Base-by-base conservation (phyloP, 2,329 filamentous ascomycete species). In the Epichloe baconii region DNA sequence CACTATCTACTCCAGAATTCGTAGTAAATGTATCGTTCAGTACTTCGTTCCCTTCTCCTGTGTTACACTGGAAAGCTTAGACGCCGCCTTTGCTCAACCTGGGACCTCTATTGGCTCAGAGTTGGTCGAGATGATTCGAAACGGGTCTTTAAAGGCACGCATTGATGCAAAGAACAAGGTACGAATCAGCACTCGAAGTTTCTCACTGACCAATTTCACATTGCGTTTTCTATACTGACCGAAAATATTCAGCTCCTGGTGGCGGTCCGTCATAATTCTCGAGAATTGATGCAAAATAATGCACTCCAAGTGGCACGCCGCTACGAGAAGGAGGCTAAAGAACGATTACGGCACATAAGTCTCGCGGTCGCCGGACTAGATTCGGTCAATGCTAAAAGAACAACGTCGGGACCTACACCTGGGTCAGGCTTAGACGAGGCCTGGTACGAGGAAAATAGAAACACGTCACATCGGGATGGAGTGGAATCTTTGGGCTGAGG, bases 31-130 rank as follows among this genome's bases (percentile, higher is more conserved):
- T 61, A 96, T 98, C 53, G 80, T 90, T 23, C 88, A 95, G 62
- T 97, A 96, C 68, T 85, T 95, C 59, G 77, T 88, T 23, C 90
- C 93, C 0, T 98, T 95, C 66, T 94, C 85, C 42, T 84, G 83
- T 57, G 88, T 96, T 54, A 90, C 86, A 0, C 73, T 97, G 4
- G 77, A 83, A 19, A 88, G 82, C 54, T 80, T 98, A 73, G 81
- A 86, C 8, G 73, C 77, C 37, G 83, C 87, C 2, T 97, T 98
- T 66, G 82, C 80, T 0, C 71, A 75, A 2, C 71, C 79, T 0
- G 78, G 77, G 4, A 70, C 75, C 54, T 75, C 78, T 4, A 81
- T 91, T 45, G 82, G 89, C 59, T 70, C 75, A 23, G 93, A 98
- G 67, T 73, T 97, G 35, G 77, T 85, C 31, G 65, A 67, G 0